phyloP scores from a whole-genome alignment of 2,329 filamentous ascomycete genomes.

The Hypoxylon sp. region DNA sequence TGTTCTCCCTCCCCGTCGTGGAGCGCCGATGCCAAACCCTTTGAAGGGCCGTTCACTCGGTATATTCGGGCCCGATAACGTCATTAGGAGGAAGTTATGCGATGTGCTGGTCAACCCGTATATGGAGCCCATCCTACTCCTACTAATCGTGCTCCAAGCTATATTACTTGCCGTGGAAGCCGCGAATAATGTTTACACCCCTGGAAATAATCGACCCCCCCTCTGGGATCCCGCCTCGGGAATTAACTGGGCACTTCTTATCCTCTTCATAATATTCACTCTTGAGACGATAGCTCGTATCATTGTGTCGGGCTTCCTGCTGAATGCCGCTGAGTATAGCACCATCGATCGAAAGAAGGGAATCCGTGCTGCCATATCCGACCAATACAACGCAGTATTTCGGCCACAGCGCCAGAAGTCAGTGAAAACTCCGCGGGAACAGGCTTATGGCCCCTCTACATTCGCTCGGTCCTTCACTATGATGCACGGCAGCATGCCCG shows the following conservation, averaged over 20 bases:
- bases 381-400: conserved; percentile 85
- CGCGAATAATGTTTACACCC: conserved; percentile 76
- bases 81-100: conserved; percentile 80
- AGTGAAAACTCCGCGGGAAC: conserved; percentile 67
- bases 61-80: conserved; percentile 84
- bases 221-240: conserved; percentile 74
- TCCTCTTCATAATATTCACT: conserved; percentile 90
- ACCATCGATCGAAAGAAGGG: conserved; percentile 86
- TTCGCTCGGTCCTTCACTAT: conserved; percentile 85
- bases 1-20: conserved; percentile 55
- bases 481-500: conserved; percentile 73
- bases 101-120: conserved; percentile 88
- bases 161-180: conserved; percentile 90
- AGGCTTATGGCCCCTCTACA: conserved; percentile 69
- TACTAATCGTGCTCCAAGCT: conserved; percentile 90
- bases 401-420: conserved; percentile 83
- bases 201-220: conserved; percentile 71
- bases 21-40: conserved; percentile 74
- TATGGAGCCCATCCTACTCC: conserved; percentile 87
- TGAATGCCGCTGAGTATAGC: conserved; percentile 93
- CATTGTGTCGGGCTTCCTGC: conserved; percentile 92
- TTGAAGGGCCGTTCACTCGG: conserved; percentile 89
- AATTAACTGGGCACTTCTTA: conserved; percentile 86
- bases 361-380: conserved; percentile 78
- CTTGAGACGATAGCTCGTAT: conserved; percentile 86